Conservation (phyloP, 495 filamentous ascomycete species). For the Niebla homalea region DNA sequence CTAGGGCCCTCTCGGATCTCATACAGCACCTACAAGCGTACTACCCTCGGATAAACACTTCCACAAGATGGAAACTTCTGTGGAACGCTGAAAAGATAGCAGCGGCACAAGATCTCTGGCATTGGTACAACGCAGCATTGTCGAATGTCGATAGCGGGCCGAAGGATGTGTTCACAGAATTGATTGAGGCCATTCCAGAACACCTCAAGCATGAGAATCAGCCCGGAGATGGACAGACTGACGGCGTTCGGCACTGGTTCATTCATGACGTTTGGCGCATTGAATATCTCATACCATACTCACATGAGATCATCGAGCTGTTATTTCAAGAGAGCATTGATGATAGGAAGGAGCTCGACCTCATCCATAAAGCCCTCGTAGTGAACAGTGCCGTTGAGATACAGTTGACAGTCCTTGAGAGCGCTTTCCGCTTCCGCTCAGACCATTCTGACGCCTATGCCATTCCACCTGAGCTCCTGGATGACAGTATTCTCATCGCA, state of each 20-base stretch:
- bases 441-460: slow-evolving; percentile 56
- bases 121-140: slow-evolving; percentile 41
- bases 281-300: slow-evolving; percentile 63
- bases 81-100: slow-evolving; percentile 82
- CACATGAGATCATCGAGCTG: slow-evolving; percentile 55
- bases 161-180: slow-evolving; percentile 47
- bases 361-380: slow-evolving; percentile 30
- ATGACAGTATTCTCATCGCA: slow-evolving; percentile 48
- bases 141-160: slow-evolving; percentile 31
- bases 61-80: slow-evolving; percentile 66
- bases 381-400: slow-evolving; percentile 70
- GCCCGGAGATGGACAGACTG: slow-evolving; percentile 46
- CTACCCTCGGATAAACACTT: slow-evolving; percentile 42
- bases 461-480: slow-evolving; percentile 45
- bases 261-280: slow-evolving; percentile 59
- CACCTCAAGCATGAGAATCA: slow-evolving; percentile 51
- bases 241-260: slow-evolving; percentile 71
- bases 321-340: slow-evolving; percentile 41
- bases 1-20: slow-evolving; percentile 57
- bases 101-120: slow-evolving; percentile 74
- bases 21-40: slow-evolving; percentile 47
- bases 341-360: slow-evolving; percentile 23
- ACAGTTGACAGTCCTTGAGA: slow-evolving; percentile 55
- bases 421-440: slow-evolving; percentile 60
- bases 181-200: slow-evolving; percentile 56